Evolutionary conservation across 495 filamentous ascomycete genomes (phyloP), one percentile per base, ranked within the genome.

Genomic region (Hypoxylon intermedium): DNA sequence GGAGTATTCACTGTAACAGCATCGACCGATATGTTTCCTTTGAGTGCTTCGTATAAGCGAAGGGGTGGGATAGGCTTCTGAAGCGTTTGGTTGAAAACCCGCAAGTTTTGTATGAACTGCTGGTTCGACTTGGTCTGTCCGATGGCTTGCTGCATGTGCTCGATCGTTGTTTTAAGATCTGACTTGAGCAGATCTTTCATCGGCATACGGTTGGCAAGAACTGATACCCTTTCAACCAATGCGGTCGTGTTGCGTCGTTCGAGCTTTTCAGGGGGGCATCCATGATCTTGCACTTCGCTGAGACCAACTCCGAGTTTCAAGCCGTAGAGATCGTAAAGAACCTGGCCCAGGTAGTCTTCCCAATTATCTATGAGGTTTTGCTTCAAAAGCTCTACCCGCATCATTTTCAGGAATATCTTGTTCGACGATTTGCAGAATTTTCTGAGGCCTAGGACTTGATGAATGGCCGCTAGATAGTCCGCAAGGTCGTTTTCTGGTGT

Each of bases 181-280:
- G 89, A 90, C 72, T 95, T 98, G 6, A 90, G 83, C 21, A 99
- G 70, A 65, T 98, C 95, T 55, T 92, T 95, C 79, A 95, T 89
- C 52, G 89, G 89, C 78, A 97, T 87, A 50, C 88, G 86, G 53
- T 86, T 85, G 0, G 92, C 89, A 40, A 97, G 85, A 23, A 82
- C 74, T 60, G 95, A 84, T 20, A 98, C 84, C 65, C 92, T 87
- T 51, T 93, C 88, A 15, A 97, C 84, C 48, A 97, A 83, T 53
- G 87, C 82, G 49, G 91, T 75, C 0, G 92, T 92, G 45, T 88
- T 91, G 4, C 82, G 77, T 47, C 84, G 86, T 67, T 94, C 89
- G 12, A 97, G 80, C 45, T 85, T 83, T 58, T 96, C 91, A 0
- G 85, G 68, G 9, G 83, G 77, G 66, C 89, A 92, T 15, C 83